Conservation (phyloP, 176 grass and related monocot genomes). For the Chloris gayana region DNA sequence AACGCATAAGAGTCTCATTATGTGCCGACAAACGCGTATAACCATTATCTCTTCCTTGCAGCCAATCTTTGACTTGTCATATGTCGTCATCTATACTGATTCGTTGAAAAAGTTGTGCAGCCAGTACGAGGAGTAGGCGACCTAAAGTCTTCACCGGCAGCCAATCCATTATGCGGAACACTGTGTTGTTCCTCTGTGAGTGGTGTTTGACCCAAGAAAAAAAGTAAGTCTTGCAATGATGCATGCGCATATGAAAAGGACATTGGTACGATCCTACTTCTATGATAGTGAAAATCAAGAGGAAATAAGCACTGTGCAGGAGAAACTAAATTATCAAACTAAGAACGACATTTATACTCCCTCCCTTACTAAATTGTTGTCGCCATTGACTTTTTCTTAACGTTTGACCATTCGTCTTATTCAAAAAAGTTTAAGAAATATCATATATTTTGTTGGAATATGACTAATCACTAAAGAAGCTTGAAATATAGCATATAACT, state of each 20-base stretch:
- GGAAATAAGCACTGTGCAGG: not conserved
- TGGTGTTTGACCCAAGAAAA: constrained; percentile 4
- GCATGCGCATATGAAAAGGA: not conserved
- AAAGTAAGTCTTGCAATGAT: not conserved
- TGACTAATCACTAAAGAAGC: no score
- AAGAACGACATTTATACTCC: not conserved
- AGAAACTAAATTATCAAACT: not conserved
- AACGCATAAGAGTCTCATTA: not conserved
- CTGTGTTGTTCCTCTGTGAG: not conserved
- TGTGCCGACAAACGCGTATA: not conserved
- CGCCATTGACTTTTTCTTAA: no score
- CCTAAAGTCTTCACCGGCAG: not conserved
- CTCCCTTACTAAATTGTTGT: no score
- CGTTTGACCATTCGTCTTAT: no score
- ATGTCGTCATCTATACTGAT: not conserved
- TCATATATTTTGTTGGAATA: no score
- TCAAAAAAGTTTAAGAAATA: no score
- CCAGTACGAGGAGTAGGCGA: not conserved
- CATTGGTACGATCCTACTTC: not conserved
- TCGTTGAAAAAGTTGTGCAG: not conserved
- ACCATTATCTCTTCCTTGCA: not conserved
- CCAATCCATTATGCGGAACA: not conserved
- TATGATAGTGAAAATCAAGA: not conserved
- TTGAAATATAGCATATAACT: no score
- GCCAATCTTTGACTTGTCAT: constrained; percentile 7